Base-by-base conservation (phyloP, 108 stramenopile genomes). In the Fragilariopsis cylindrus region DNA sequence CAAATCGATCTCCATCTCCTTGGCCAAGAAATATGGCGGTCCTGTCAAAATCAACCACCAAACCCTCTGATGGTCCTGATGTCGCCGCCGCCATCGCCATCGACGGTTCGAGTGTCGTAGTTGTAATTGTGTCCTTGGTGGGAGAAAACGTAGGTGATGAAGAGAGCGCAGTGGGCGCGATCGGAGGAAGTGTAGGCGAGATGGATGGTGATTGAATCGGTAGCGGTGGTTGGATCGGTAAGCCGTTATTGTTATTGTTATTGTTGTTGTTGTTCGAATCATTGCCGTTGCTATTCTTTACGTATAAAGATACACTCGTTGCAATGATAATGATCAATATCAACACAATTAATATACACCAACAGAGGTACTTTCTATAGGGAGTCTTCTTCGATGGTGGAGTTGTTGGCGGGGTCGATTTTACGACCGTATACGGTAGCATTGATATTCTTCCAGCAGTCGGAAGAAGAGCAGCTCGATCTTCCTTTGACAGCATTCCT, bases 1-100 rank as follows among this genome's bases (percentile, higher is more conserved):
- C 78, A 6, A 79, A 57, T 19, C 78, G 42, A 56, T 72, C 62
- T 57, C 70, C 70, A 3, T 8, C 15, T 54, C 39, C 41, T 8
- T 49, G 18, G 12, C 50, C 69, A 9, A 18, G 8, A 4, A 70
- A 54, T 5, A 18, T 39, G 41, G 69, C 69, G 49, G 42, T 9
- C 19, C 5, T 3, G 5, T 18, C 52, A 42, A 70, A 70, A 11
- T 70, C 41, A 40, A 39, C 69, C 6, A 9, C 41, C 40, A 43
- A 13, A 8, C 16, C 15, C 5, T 40, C 5, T n/a, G 6, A n/a
- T 21, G 18, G 62, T 5, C 7, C 4, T 43, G 62, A 6, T 21
- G 19, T 64, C 7, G 0, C 11, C 19, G 16, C 5, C 6, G 7
- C 19, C 39, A 21, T 7, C 42, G 6, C 42, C 62, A 39, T 39